phyloP scores from a whole-genome alignment of 768 basidiomycete species.

The Kwoniella sp. region DNA sequence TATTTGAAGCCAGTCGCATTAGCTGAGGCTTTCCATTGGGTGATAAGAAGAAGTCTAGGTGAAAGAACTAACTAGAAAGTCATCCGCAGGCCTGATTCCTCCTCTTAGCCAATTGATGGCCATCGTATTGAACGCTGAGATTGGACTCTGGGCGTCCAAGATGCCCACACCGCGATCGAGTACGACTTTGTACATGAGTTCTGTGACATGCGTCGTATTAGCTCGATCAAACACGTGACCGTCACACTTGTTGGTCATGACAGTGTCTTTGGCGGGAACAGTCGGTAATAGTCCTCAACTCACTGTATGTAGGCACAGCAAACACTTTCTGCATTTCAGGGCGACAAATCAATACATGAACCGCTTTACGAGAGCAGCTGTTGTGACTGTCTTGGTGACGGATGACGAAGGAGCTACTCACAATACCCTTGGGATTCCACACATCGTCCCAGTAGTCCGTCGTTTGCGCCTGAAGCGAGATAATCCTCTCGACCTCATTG shows the following conservation, averaged over 20 bases:
- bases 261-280: not conserved
- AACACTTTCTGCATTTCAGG: conserved; percentile 21
- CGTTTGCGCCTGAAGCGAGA: conserved; percentile 8
- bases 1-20: too few species aligned
- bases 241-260: too few species aligned
- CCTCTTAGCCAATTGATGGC: conserved; percentile 7
- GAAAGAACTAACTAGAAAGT: conserved; percentile 2
- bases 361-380: too few species aligned
- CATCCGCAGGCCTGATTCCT: not conserved
- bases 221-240: too few species aligned
- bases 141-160: conserved; percentile 5
- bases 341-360: too few species aligned
- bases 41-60: not conserved
- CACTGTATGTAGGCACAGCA: conserved; percentile 19
- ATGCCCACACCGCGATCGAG: conserved; percentile 1
- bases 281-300: not conserved
- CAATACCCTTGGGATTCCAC: conserved; percentile 11
- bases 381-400: not conserved
- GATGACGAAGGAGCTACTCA: conserved; percentile 6
- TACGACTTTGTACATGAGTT: conserved; percentile 11
- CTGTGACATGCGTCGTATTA: not conserved
- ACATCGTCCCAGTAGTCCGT: conserved; percentile 2
- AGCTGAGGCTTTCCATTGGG: not conserved
- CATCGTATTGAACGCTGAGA: not conserved
- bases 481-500: conserved; percentile 17